Conservation (phyloP, 2,329 filamentous ascomycete species). For the Cladosporium austrohemisphaericum region DNA sequence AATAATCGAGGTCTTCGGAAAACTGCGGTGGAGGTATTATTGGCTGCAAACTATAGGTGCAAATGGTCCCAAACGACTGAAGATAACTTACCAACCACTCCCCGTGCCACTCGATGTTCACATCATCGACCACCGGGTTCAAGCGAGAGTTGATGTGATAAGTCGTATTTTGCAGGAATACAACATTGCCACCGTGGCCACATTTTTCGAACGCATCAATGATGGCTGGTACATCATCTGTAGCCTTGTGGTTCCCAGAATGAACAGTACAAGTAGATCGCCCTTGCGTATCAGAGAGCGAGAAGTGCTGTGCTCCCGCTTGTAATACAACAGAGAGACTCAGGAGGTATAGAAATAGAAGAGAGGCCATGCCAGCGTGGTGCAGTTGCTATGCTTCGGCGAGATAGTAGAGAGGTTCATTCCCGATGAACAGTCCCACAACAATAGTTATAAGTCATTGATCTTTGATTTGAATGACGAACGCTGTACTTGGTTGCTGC, state of each 20-base stretch:
- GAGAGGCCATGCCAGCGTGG: too few species aligned
- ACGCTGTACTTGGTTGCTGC: background rate
- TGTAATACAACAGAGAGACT: background rate
- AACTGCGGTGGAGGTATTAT: background rate
- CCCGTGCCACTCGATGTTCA: constrained; percentile 51
- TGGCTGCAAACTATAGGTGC: background rate
- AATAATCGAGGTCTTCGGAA: constrained; percentile 41
- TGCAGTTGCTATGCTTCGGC: too few species aligned
- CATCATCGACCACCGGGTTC: constrained; percentile 49
- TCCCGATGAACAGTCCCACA: too few species aligned
- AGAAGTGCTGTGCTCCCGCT: background rate
- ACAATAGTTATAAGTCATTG: too few species aligned
- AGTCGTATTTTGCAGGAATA: constrained; percentile 49
- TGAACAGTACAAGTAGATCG: background rate
- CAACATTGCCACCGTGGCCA: constrained; percentile 41
- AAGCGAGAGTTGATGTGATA: constrained; percentile 52
- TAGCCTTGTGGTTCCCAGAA: background rate
- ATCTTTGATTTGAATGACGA: too few species aligned
- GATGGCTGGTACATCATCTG: constrained; percentile 40
- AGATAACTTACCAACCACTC: constrained; percentile 40
- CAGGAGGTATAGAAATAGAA: background rate
- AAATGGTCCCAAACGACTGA: constrained; percentile 42
- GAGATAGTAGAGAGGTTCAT: too few species aligned
- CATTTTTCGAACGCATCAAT: constrained; percentile 40
- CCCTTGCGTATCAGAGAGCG: background rate